Percentiles rank a stretch among this genome's conserved stretches.
Conservation (phyloP, 345 rosid species). For the Ceriops tagal region DNA sequence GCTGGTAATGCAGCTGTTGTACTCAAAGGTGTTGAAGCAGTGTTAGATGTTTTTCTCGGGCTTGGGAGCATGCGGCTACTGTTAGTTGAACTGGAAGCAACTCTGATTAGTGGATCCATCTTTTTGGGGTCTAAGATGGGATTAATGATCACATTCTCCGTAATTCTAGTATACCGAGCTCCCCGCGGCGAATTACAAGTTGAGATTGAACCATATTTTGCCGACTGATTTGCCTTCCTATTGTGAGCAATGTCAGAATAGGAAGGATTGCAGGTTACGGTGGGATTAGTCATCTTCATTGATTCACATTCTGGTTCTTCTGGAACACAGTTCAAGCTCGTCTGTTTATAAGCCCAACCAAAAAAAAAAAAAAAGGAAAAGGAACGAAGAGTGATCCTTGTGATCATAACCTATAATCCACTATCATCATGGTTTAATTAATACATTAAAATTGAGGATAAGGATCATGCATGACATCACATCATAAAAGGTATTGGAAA, state of each 20-base stretch:
- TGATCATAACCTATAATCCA: too few species aligned
- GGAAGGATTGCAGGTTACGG: slow-evolving; percentile 19
- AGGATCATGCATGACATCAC: background rate
- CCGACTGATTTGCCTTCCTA: slow-evolving; percentile 14
- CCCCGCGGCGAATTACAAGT: slow-evolving; percentile 12
- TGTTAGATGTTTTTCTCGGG: slow-evolving; percentile 22
- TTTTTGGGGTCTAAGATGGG: slow-evolving; percentile 36
- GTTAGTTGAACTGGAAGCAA: slow-evolving; percentile 12
- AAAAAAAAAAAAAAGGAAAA: background rate
- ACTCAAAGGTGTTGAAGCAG: slow-evolving; percentile 20
- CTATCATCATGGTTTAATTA: too few species aligned
- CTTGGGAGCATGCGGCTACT: slow-evolving; percentile 32
- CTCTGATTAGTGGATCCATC: slow-evolving; percentile 39
- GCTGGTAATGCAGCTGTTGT: slow-evolving; percentile 21
- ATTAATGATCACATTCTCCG: slow-evolving; percentile 35
- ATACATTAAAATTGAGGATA: background rate
- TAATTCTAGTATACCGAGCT: slow-evolving; percentile 6
- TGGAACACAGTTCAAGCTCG: slow-evolving; percentile 23
- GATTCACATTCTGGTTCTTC: slow-evolving; percentile 32
- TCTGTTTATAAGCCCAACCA: slow-evolving; percentile 16
- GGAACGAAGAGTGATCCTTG: too few species aligned
- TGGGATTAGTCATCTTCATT: slow-evolving; percentile 18
- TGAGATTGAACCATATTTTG: too few species aligned
- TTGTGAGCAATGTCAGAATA: slow-evolving; percentile 11
- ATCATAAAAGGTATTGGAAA: background rate